These are phyloP conservation scores for Xylaria scruposa DNA, from an alignment of 495 filamentous ascomycete species.

Conservation along the genomic window DNA sequence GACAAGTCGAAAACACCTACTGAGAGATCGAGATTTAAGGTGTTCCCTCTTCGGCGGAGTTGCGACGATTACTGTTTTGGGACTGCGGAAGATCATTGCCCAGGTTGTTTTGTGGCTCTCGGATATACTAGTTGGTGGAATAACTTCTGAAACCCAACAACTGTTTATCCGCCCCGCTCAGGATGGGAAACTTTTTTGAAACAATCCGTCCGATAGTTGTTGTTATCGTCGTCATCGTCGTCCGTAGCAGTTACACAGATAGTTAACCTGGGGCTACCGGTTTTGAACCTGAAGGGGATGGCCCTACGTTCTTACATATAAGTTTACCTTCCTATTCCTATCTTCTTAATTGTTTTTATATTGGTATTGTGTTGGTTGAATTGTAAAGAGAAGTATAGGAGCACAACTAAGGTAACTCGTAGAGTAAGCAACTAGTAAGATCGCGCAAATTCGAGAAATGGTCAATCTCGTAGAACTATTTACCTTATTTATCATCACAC, in stretches of 20 bases:
- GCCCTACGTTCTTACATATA: neutral
- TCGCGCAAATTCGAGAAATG: neutral
- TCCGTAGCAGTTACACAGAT: neutral
- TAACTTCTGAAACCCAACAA: conserved; percentile 8
- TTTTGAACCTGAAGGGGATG: neutral
- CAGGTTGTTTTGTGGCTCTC: neutral
- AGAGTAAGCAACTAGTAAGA: no score
- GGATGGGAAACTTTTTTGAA: neutral
- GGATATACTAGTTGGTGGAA: conserved; percentile 21
- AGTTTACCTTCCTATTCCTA: neutral
- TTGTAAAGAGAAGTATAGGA: neutral
- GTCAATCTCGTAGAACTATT: neutral
- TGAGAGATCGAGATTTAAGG: neutral
- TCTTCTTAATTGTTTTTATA: neutral
- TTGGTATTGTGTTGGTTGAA: neutral
- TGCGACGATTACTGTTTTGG: conserved; percentile 16
- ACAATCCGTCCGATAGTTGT: neutral
- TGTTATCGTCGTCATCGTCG: neutral
- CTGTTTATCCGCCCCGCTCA: neutral
- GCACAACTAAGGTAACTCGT: neutral
- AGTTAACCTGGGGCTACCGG: neutral
- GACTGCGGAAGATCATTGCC: conserved; percentile 23
- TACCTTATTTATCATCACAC: neutral
- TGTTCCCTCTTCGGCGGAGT: neutral
- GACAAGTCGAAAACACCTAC: neutral